A percentile compares a stretch with the other conserved stretches of the same genome.
Conservation (phyloP, 768 basidiomycete species). For the Hericium coralloides region DNA sequence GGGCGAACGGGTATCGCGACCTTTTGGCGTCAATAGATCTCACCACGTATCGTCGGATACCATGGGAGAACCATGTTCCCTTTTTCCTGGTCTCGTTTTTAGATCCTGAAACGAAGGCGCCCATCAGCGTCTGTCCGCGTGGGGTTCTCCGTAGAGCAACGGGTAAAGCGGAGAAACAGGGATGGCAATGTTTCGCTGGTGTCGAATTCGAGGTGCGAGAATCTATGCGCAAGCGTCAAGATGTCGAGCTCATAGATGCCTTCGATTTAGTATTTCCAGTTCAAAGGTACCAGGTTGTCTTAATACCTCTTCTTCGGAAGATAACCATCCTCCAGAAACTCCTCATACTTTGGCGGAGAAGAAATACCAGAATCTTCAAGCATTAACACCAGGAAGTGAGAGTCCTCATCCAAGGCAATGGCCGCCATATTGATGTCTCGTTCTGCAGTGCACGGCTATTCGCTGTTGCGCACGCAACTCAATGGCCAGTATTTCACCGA, state of each 20-base stretch:
- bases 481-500: conserved; percentile 87
- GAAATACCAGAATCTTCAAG: conserved; percentile 60
- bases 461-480: conserved; percentile 81
- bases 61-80: conserved; percentile 86
- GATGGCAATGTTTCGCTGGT: conserved; percentile 69
- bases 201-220: conserved; percentile 82
- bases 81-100: conserved; percentile 91
- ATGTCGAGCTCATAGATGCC: background rate
- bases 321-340: conserved; percentile 49
- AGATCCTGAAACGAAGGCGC: conserved; percentile 76
- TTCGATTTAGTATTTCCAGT: conserved; percentile 68
- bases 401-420: background rate
- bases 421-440: background rate
- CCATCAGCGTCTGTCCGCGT: conserved; percentile 78
- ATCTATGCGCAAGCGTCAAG: background rate
- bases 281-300: conserved; percentile 49
- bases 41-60: conserved; percentile 78
- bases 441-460: conserved; percentile 89
- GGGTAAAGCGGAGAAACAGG: conserved; percentile 37
- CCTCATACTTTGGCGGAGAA: conserved; percentile 69
- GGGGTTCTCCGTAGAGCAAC: conserved; percentile 60
- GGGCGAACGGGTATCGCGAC: conserved; percentile 87
- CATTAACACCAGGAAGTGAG: conserved; percentile 91
- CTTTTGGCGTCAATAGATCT: conserved; percentile 82
- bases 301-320: background rate